These are phyloP conservation scores for Paramecium biaurelia DNA, from an alignment of 73 alveolate species.

Conservation along the genomic window DNA sequence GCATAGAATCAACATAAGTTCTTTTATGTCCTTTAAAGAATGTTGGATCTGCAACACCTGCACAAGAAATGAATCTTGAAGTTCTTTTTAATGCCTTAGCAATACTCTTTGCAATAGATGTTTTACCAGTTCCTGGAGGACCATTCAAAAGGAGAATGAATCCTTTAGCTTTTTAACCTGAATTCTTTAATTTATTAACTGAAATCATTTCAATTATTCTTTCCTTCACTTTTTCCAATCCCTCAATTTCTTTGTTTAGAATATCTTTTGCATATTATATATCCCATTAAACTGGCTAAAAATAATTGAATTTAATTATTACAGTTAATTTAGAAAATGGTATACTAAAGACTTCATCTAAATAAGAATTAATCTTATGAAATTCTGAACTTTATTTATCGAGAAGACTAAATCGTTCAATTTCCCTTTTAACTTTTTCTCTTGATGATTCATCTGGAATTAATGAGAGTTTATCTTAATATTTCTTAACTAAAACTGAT, in stretches of 20 bases:
- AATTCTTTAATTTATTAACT: slow-evolving; percentile 74
- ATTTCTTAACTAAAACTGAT: slow-evolving; percentile 11
- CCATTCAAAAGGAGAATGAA: slow-evolving; percentile 81
- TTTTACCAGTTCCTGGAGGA: slow-evolving; percentile 90
- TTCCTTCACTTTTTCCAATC: slow-evolving; percentile 77
- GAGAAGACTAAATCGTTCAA: slow-evolving; percentile 47
- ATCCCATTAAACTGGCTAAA: slow-evolving; percentile 81
- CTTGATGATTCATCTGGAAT: slow-evolving; percentile 58
- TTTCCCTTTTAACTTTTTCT: slow-evolving; percentile 54
- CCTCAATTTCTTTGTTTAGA: slow-evolving; percentile 70
- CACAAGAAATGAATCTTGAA: slow-evolving; percentile 77
- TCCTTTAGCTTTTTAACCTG: slow-evolving; percentile 71
- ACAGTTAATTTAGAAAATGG: slow-evolving; percentile 77
- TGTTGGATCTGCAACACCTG: slow-evolving; percentile 82
- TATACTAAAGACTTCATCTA: slow-evolving; percentile 79
- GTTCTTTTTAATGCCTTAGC: slow-evolving; percentile 80
- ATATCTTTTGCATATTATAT: slow-evolving; percentile 68
- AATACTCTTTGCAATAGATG: slow-evolving; percentile 79
- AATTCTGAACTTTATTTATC: slow-evolving; percentile 54
- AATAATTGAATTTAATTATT: neutral
- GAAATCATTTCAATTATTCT: slow-evolving; percentile 85
- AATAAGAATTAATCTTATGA: slow-evolving; percentile 61
- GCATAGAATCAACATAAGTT: slow-evolving; percentile 85
- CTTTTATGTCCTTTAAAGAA: slow-evolving; percentile 82
- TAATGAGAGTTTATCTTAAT: slow-evolving; percentile 28